phyloP scores from a whole-genome alignment of 1,284 basidiomycete genomes.

The Heterobasidion occidentale region DNA sequence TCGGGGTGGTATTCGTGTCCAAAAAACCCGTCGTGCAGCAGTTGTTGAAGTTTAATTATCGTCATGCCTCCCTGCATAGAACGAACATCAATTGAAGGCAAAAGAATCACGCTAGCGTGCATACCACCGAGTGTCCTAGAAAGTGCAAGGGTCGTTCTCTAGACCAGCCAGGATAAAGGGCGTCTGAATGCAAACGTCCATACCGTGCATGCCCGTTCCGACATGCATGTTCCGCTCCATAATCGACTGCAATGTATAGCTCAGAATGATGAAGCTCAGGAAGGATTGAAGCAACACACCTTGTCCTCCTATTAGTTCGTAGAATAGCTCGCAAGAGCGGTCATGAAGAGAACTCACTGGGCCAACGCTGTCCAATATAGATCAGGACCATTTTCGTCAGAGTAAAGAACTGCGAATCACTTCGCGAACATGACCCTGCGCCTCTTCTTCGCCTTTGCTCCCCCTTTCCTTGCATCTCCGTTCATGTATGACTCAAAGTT shows the following conservation, averaged over 20 bases:
- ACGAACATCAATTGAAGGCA: not conserved
- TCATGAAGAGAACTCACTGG: conserved; percentile 51
- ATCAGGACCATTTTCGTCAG: not conserved
- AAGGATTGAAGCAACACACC: conserved; percentile 20
- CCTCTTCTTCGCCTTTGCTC: conserved; percentile 14
- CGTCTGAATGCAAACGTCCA: conserved; percentile 31
- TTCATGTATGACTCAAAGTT: conserved; percentile 24
- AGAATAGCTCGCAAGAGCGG: conserved; percentile 51
- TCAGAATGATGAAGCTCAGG: not conserved
- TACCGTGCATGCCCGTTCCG: conserved; percentile 32
- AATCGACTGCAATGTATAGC: conserved; percentile 25
- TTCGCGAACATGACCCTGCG: conserved; percentile 30
- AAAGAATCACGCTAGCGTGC: conserved; percentile 1
- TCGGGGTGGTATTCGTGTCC: conserved; percentile 28
- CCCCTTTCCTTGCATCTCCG: conserved; percentile 20
- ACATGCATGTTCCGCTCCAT: conserved; percentile 29
- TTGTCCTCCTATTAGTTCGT: conserved; percentile 39
- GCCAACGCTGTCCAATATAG: conserved; percentile 27
- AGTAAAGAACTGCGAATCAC: conserved; percentile 15
- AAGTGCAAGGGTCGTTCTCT: conserved; percentile 37
- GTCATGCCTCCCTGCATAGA: conserved; percentile 37
- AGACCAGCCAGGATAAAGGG: conserved; percentile 45
- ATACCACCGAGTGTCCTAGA: conserved; percentile 45
- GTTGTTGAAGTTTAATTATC: conserved; percentile 37
- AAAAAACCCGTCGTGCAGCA: conserved; percentile 35